These are phyloP conservation scores for Yamadazyma sp. DNA, from an alignment of 1,139 yeast species.

Conservation along the genomic window DNA sequence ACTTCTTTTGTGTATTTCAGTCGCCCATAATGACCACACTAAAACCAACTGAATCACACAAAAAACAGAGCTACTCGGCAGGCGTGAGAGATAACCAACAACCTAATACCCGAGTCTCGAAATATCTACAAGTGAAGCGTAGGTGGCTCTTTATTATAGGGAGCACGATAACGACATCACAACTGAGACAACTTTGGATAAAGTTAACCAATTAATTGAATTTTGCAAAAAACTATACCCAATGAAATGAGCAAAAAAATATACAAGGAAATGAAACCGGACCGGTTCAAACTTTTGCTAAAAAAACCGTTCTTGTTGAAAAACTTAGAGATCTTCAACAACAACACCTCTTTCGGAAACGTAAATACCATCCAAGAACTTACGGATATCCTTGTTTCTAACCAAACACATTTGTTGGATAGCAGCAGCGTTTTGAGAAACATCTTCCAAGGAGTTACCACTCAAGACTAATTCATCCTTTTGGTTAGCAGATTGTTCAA, in stretches of 20 bases:
- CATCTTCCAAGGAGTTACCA: conserved; percentile 98
- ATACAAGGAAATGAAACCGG: conserved; percentile 9
- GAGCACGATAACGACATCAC: conserved; percentile 51
- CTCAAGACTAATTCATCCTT: conserved; percentile 92
- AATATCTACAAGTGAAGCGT: conserved; percentile 15
- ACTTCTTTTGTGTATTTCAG: neutral
- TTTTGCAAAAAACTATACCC: conserved; percentile 28
- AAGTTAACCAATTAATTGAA: conserved; percentile 23
- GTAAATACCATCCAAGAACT: conserved; percentile 99
- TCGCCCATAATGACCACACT: conserved; percentile 4
- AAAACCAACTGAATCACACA: conserved; percentile 1
- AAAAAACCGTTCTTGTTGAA: conserved; percentile 1
- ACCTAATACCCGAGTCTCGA: conserved; percentile 10
- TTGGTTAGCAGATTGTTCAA: conserved; percentile 76
- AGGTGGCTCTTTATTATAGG: conserved; percentile 56
- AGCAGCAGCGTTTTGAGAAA: conserved; percentile 98
- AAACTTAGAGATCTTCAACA: conserved; percentile 56
- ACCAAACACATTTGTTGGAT: conserved; percentile 98
- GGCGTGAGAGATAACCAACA: neutral
- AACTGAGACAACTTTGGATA: conserved; percentile 30
- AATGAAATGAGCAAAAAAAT: conserved; percentile 4
- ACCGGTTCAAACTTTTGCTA: neutral
- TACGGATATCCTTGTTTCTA: conserved; percentile 99
- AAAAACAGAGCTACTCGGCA: neutral
- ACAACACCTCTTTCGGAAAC: conserved; percentile 95